Percentiles rank a stretch among this genome's conserved stretches.
These are phyloP conservation scores for Tephrocybe sp. DNA, from an alignment of 768 basidiomycete genomes.

Conservation along the genomic window DNA sequence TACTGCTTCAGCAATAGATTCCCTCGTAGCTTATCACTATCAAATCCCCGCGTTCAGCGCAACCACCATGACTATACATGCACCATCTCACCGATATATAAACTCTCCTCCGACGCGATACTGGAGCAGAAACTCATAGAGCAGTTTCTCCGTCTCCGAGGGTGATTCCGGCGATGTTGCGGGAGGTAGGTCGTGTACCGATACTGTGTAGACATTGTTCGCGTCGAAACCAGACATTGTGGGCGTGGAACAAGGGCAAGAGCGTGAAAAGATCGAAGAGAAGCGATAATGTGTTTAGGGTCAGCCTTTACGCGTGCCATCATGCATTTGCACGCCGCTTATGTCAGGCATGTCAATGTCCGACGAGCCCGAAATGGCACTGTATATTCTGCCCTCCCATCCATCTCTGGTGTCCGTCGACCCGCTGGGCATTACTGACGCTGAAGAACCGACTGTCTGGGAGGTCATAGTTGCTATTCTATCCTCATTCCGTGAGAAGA, in stretches of 20 bases:
- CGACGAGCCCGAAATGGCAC: neutral
- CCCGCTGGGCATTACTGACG: slow-evolving; percentile 27
- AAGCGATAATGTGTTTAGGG: slow-evolving; percentile 25
- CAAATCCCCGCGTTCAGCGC: slow-evolving; percentile 19
- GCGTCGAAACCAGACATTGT: slow-evolving; percentile 88
- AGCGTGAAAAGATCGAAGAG: slow-evolving; percentile 7
- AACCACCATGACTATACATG: neutral
- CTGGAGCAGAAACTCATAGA: slow-evolving; percentile 84
- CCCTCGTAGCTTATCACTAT: slow-evolving; percentile 82
- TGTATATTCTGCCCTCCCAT: slow-evolving; percentile 27
- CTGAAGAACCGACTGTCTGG: slow-evolving; percentile 27
- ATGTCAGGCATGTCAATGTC: too few species aligned
- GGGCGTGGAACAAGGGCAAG: slow-evolving; percentile 4
- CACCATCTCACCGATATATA: slow-evolving; percentile 71
- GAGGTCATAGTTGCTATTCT: slow-evolving; percentile 25
- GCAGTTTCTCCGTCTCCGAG: slow-evolving; percentile 76
- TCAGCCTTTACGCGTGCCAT: slow-evolving; percentile 14
- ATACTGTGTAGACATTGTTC: slow-evolving; percentile 78
- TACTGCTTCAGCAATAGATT: slow-evolving; percentile 89
- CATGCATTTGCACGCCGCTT: neutral
- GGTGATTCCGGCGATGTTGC: slow-evolving; percentile 66
- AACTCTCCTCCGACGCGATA: slow-evolving; percentile 91
- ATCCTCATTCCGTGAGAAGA: slow-evolving; percentile 8
- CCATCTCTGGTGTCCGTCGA: slow-evolving; percentile 22
- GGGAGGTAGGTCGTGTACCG: slow-evolving; percentile 65